Percentiles rank a stretch among this genome's conserved stretches.
Evolutionary conservation across 2,329 filamentous ascomycete genomes (phyloP).

Genomic region (Pseudovirgaria hyperparasitica): DNA sequence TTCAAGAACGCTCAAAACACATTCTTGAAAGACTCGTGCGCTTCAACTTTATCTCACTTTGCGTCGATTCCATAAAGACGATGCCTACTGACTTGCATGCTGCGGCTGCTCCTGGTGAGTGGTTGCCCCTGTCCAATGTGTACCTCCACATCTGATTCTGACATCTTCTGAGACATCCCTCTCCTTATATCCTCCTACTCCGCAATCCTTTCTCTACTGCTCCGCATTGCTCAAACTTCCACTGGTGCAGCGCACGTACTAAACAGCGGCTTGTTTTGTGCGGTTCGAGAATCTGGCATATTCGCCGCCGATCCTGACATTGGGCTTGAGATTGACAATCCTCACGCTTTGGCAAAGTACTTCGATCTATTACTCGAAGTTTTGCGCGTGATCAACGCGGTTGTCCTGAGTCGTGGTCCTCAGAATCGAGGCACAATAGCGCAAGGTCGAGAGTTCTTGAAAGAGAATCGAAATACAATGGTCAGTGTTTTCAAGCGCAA

Average conservation of each 20-base stretch:
- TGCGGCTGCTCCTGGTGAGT: constrained; percentile 17
- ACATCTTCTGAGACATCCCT: constrained; percentile 33
- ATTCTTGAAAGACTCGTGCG: constrained; percentile 70
- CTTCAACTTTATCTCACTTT: constrained; percentile 80
- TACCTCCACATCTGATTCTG: not conserved
- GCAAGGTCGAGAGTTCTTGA: constrained; percentile 68
- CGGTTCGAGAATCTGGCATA: constrained; percentile 68
- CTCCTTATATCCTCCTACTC: constrained; percentile 50
- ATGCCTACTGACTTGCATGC: constrained; percentile 53
- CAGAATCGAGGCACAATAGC: constrained; percentile 63
- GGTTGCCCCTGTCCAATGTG: not conserved
- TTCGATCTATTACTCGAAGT: constrained; percentile 73
- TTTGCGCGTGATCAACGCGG: constrained; percentile 68
- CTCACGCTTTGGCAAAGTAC: constrained; percentile 62
- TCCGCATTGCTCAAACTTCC: constrained; percentile 72
- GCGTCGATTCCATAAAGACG: constrained; percentile 75
- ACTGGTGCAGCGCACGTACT: constrained; percentile 78
- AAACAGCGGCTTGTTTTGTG: constrained; percentile 74
- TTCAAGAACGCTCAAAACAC: constrained; percentile 56
- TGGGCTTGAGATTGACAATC: constrained; percentile 60
- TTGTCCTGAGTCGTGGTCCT: constrained; percentile 66
- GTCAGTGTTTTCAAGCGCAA: constrained; percentile 83
- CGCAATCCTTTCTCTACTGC: constrained; percentile 67
- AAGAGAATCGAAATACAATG: constrained; percentile 71
- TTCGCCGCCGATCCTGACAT: constrained; percentile 89